Conservation (phyloP, 2,329 filamentous ascomycete genomes). For the Chrysoporthe deuterocubensis region DNA sequence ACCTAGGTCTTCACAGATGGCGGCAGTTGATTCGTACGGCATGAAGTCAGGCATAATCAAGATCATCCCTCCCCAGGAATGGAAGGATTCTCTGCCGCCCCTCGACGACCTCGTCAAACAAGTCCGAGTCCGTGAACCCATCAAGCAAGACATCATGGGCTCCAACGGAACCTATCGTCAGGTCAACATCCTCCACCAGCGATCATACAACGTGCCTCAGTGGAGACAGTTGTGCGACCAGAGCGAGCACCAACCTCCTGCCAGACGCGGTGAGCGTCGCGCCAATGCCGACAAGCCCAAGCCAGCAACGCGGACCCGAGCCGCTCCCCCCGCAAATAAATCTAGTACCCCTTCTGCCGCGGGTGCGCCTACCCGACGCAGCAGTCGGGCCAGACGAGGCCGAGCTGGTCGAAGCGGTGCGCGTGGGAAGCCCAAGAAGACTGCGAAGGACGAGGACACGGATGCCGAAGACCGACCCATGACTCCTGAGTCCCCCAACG, state of each 20-base stretch:
- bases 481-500: slow-evolving; percentile 61
- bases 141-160: slow-evolving; percentile 97
- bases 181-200: slow-evolving; percentile 93
- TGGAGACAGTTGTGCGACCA: slow-evolving; percentile 94
- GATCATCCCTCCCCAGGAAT: slow-evolving; percentile 90
- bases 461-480: slow-evolving; percentile 57
- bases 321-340: slow-evolving; percentile 35
- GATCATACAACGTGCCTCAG: slow-evolving; percentile 94
- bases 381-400: slow-evolving; percentile 22
- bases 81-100: slow-evolving; percentile 78
- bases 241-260: slow-evolving; percentile 93
- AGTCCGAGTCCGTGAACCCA: slow-evolving; percentile 93
- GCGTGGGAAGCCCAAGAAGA: slow-evolving; percentile 44
- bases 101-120: slow-evolving; percentile 88
- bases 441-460: slow-evolving; percentile 43
- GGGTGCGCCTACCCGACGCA: slow-evolving; percentile 15
- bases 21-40: slow-evolving; percentile 88
- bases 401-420: slow-evolving; percentile 43
- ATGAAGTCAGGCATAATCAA: slow-evolving; percentile 99
- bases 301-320: slow-evolving; percentile 44
- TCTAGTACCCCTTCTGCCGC: slow-evolving; percentile 17
- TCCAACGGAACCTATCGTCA: slow-evolving; percentile 95
- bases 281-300: slow-evolving; percentile 60
- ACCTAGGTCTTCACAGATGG: slow-evolving; percentile 55
- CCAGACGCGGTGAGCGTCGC: slow-evolving; percentile 81